Percentiles rank a stretch among this genome's conserved stretches.
Evolutionary conservation across 441 rosid species (phyloP).

Genomic region (Pelargonium cotyledonis): DNA sequence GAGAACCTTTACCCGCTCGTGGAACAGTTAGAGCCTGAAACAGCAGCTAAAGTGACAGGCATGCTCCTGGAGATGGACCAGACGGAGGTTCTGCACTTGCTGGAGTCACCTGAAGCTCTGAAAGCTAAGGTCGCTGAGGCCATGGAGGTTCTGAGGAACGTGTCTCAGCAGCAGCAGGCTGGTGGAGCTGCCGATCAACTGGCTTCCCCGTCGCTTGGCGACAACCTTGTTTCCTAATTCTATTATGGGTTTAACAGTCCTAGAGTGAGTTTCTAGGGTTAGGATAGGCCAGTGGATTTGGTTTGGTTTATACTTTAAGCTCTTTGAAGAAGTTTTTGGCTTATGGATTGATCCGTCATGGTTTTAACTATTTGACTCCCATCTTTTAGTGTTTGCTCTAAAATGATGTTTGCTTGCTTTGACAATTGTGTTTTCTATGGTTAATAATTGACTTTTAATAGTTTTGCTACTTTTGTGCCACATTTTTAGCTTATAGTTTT

Average conservation of each 20-base stretch:
- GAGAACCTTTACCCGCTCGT: slow-evolving; percentile 86
- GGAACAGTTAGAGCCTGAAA: slow-evolving; percentile 72
- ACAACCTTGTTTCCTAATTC: slow-evolving; percentile 48
- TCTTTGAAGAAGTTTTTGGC: no score
- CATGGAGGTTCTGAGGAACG: slow-evolving; percentile 80
- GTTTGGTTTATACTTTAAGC: neutral
- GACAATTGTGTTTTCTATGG: no score
- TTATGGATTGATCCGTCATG: no score
- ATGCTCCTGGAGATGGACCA: slow-evolving; percentile 97
- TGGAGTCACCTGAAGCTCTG: slow-evolving; percentile 41
- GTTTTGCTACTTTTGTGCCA: no score
- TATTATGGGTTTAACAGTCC: neutral
- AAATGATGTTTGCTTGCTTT: no score
- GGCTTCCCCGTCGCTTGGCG: slow-evolving; percentile 55
- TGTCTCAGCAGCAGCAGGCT: slow-evolving; percentile 56
- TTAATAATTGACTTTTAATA: no score
- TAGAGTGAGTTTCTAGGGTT: neutral
- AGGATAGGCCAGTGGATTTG: neutral
- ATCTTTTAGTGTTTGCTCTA: no score
- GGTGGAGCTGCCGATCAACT: slow-evolving; percentile 59
- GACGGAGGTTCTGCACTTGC: slow-evolving; percentile 64
- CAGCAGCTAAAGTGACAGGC: slow-evolving; percentile 84
- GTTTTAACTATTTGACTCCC: no score
- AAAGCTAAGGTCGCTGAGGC: slow-evolving; percentile 79
- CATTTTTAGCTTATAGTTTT: no score